phyloP scores from a whole-genome alignment of 148 eudicot genomes.

The Vaccinium corymbosum region DNA sequence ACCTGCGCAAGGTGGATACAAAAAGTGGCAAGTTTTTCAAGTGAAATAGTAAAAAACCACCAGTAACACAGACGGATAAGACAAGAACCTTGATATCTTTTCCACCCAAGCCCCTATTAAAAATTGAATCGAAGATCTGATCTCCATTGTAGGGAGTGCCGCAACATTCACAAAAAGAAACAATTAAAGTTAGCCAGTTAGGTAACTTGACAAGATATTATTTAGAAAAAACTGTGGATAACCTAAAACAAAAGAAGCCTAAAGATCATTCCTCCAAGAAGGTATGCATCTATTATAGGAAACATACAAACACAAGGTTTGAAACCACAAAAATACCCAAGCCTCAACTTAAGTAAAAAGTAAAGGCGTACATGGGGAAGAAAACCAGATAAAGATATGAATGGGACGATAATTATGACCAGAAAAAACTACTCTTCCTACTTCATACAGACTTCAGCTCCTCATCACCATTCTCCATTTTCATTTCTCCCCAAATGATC shows the following conservation, averaged over 20 bases:
- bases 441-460: no score
- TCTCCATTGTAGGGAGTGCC: constrained; percentile 19
- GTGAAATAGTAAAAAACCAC: background rate
- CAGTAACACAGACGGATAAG: background rate
- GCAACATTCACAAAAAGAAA: constrained; percentile 15
- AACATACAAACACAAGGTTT: background rate
- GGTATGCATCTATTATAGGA: background rate
- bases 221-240: background rate
- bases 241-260: background rate
- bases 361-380: no score
- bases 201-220: background rate
- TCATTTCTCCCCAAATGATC: no score
- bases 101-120: constrained; percentile 41
- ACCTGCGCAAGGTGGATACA: constrained; percentile 27
- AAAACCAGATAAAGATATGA: no score
- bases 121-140: constrained; percentile 43
- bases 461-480: no score
- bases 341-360: background rate
- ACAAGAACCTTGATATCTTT: constrained; percentile 57
- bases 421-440: no score
- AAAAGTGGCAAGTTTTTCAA: background rate
- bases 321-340: background rate
- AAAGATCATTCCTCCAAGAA: background rate
- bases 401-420: no score
- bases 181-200: background rate